Evolutionary conservation across 495 filamentous ascomycete genomes (phyloP).

Genomic region (Aspergillus bertholletiae): DNA sequence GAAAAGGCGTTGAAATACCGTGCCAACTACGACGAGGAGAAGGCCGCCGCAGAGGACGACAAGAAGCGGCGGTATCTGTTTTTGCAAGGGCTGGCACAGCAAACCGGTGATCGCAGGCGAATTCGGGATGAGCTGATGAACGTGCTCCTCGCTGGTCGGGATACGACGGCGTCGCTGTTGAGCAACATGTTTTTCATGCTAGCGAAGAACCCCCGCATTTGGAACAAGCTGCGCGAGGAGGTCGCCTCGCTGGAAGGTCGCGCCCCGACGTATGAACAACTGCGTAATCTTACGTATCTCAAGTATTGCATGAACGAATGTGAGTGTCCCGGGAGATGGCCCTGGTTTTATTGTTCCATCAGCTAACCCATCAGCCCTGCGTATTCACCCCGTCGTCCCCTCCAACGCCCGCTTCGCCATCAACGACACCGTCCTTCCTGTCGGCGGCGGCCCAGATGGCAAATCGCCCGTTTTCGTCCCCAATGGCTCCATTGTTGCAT

Average conservation of each 20-base stretch:
- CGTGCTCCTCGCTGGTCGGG: slow-evolving; percentile 30
- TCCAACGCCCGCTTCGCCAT: slow-evolving; percentile 45
- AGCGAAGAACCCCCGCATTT: slow-evolving; percentile 39
- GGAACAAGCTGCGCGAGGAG: slow-evolving; percentile 37
- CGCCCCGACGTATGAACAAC: slow-evolving; percentile 27
- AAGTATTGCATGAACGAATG: slow-evolving; percentile 42
- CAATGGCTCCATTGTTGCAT: slow-evolving; percentile 29
- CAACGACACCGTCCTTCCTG: slow-evolving; percentile 46
- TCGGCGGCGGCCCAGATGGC: slow-evolving; percentile 47
- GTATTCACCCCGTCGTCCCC: slow-evolving; percentile 52
- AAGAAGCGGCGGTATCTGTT: slow-evolving; percentile 16
- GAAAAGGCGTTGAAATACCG: slow-evolving; percentile 20
- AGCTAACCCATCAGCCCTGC: slow-evolving; percentile 20
- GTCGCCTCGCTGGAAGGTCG: slow-evolving; percentile 36
- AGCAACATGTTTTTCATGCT: slow-evolving; percentile 52
- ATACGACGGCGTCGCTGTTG: slow-evolving; percentile 50
- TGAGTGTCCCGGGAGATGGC: slow-evolving; percentile 4
- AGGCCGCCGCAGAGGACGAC: slow-evolving; percentile 1
- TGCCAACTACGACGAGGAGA: slow-evolving; percentile 7
- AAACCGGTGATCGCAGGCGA: slow-evolving; percentile 21
- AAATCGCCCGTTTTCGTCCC: slow-evolving; percentile 41
- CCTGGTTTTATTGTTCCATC: neutral
- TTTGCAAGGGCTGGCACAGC: slow-evolving; percentile 17
- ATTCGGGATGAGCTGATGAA: slow-evolving; percentile 52
- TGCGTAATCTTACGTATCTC: slow-evolving; percentile 34